Percentiles rank a stretch among this genome's conserved stretches.
phyloP scores from a whole-genome alignment of 169 alveolate genomes.

The Eimeria sp. region DNA sequence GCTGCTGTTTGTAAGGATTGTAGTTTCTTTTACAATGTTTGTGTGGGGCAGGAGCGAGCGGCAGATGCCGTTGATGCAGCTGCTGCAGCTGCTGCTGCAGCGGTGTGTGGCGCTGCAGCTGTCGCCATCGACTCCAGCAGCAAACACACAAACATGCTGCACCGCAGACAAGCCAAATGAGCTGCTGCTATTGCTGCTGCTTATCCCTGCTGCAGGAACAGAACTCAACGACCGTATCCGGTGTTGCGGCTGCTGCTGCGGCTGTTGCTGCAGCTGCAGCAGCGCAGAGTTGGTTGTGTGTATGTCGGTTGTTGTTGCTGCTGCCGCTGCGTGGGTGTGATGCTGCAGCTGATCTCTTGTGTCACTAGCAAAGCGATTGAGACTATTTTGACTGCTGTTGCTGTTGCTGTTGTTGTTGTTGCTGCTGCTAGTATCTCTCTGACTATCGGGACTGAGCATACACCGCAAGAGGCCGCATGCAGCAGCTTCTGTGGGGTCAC shows the following conservation, averaged over 20 bases:
- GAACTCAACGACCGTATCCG: conserved; percentile 11
- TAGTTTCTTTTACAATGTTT: no score
- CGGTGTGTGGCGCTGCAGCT: neutral
- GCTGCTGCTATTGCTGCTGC: neutral
- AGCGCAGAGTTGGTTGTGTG: neutral
- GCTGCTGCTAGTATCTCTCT: neutral
- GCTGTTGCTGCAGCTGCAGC: neutral
- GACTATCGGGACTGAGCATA: neutral
- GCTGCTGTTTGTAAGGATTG: no score
- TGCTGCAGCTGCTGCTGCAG: neutral
- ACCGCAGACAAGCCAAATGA: neutral
- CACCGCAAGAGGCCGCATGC: conserved; percentile 26
- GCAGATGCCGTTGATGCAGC: neutral
- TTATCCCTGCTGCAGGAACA: no score
- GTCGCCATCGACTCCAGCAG: neutral
- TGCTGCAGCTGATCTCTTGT: neutral
- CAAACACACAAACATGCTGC: neutral
- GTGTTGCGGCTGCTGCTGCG: neutral
- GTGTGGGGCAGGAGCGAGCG: no score
- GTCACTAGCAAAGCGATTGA: neutral
- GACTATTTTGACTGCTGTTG: neutral
- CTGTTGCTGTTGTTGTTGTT: neutral
- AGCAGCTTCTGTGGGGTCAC: conserved; percentile 42
- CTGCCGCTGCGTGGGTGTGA: neutral
- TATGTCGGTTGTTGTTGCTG: neutral